Evolutionary conservation across 2,329 filamentous ascomycete species (phyloP).

Genomic region (Botrytis paeoniae): DNA sequence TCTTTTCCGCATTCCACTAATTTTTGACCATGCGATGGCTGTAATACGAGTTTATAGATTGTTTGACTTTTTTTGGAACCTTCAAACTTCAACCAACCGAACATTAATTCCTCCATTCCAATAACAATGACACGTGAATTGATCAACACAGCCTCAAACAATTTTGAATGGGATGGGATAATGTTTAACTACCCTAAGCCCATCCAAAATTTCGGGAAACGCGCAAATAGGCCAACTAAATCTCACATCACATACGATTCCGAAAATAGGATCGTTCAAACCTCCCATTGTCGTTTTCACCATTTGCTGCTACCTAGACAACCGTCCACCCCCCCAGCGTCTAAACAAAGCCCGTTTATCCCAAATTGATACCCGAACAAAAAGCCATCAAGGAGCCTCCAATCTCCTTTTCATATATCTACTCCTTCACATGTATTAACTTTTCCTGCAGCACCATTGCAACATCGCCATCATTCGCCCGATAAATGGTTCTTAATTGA

Average conservation of each 20-base stretch:
- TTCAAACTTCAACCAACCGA: not conserved
- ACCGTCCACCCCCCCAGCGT: not conserved
- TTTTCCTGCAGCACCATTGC: not conserved
- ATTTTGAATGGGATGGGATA: not conserved
- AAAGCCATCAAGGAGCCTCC: not conserved
- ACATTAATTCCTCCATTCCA: not conserved
- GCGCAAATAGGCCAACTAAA: not conserved
- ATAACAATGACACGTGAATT: not conserved
- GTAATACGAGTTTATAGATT: not conserved
- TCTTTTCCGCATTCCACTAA: slow-evolving; percentile 11
- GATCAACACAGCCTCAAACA: not conserved
- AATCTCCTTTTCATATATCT: slow-evolving; percentile 3
- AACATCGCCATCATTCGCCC: not conserved
- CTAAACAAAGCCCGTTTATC: not conserved
- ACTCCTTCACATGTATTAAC: not conserved
- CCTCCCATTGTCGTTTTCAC: not conserved
- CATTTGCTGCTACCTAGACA: not conserved
- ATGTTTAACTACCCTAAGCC: not conserved
- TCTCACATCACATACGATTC: not conserved
- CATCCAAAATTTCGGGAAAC: not conserved
- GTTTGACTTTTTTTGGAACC: not conserved
- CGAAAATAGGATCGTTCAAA: not conserved
- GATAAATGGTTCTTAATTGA: not conserved
- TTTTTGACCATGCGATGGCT: not conserved
- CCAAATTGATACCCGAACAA: not conserved